Evolutionary conservation across 768 basidiomycete genomes (phyloP).

Genomic region (Leccinum longicurvipes): DNA sequence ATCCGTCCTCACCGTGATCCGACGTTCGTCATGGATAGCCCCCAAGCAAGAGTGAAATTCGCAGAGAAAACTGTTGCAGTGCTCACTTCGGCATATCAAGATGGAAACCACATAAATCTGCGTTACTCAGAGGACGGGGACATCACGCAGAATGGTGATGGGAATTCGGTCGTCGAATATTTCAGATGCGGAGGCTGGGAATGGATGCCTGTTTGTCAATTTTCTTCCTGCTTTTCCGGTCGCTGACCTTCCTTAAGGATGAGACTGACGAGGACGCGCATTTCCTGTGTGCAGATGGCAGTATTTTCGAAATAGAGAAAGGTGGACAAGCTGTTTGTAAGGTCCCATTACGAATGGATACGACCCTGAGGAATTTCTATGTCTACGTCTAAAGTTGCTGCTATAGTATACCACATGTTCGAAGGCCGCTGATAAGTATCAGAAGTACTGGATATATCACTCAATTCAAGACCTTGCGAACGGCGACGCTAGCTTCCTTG

Average conservation of each 20-base stretch:
- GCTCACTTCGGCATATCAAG: constrained; percentile 68
- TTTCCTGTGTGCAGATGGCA: constrained; percentile 78
- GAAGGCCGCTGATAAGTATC: neutral
- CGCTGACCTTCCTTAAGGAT: constrained; percentile 41
- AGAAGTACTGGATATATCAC: constrained; percentile 4
- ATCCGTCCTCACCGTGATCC: constrained; percentile 71
- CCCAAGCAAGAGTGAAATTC: constrained; percentile 46
- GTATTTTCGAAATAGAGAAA: constrained; percentile 56
- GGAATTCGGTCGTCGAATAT: constrained; percentile 68
- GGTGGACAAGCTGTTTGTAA: constrained; percentile 58
- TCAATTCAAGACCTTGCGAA: constrained; percentile 46
- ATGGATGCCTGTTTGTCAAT: constrained; percentile 72
- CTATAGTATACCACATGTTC: neutral
- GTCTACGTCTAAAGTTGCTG: constrained; percentile 41
- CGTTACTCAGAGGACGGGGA: constrained; percentile 49
- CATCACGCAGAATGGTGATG: constrained; percentile 40
- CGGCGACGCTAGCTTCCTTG: constrained; percentile 49
- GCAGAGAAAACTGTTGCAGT: constrained; percentile 51
- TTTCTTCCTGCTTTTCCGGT: constrained; percentile 1
- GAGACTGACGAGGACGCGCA: constrained; percentile 58
- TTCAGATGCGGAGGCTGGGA: constrained; percentile 78
- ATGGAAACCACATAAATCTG: constrained; percentile 67
- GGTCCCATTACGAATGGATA: constrained; percentile 35
- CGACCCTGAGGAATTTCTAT: constrained; percentile 34
- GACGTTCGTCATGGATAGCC: constrained; percentile 38